Evolutionary conservation across 106 monocot species (phyloP).

Genomic region (Platanthera zijinensis): DNA sequence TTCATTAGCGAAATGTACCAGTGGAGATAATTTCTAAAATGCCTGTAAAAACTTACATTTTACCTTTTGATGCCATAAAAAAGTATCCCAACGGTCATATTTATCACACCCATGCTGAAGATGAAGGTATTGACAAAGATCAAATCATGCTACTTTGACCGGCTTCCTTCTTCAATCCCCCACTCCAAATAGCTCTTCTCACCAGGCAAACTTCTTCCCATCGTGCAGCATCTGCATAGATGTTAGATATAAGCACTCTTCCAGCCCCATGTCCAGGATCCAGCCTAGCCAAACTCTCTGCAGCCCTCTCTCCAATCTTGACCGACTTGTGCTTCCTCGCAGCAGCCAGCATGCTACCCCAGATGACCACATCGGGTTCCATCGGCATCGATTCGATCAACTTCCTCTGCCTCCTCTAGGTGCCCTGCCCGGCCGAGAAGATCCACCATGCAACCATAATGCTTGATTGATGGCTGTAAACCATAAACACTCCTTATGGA

Average conservation of each 20-base stretch:
- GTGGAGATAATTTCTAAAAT: not conserved
- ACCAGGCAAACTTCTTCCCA: slow-evolving; percentile 39
- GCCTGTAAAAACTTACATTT: not conserved
- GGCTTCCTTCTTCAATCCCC: slow-evolving; percentile 32
- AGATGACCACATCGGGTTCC: slow-evolving; percentile 55
- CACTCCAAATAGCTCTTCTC: slow-evolving; percentile 37
- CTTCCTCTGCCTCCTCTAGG: slow-evolving; percentile 49
- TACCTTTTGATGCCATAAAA: not conserved
- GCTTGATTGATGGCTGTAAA: slow-evolving; percentile 51
- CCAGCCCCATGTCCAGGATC: slow-evolving; percentile 56
- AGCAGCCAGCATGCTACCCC: slow-evolving; percentile 61
- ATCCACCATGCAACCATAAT: slow-evolving; percentile 80
- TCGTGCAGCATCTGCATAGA: slow-evolving; percentile 53
- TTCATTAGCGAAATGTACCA: too few species aligned
- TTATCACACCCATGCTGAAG: not conserved
- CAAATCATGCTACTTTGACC: slow-evolving; percentile 50
- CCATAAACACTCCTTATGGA: slow-evolving; percentile 38
- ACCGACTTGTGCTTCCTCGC: slow-evolving; percentile 48
- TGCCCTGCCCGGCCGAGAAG: slow-evolving; percentile 53
- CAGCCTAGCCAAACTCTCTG: slow-evolving; percentile 38
- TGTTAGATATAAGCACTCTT: slow-evolving; percentile 57
- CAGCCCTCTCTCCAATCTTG: slow-evolving; percentile 52
- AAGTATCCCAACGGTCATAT: not conserved
- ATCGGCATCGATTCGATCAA: slow-evolving; percentile 47
- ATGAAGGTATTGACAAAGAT: not conserved